Base-by-base conservation (phyloP, 164 flowering plant genomes). In the Litsea cubeba region DNA sequence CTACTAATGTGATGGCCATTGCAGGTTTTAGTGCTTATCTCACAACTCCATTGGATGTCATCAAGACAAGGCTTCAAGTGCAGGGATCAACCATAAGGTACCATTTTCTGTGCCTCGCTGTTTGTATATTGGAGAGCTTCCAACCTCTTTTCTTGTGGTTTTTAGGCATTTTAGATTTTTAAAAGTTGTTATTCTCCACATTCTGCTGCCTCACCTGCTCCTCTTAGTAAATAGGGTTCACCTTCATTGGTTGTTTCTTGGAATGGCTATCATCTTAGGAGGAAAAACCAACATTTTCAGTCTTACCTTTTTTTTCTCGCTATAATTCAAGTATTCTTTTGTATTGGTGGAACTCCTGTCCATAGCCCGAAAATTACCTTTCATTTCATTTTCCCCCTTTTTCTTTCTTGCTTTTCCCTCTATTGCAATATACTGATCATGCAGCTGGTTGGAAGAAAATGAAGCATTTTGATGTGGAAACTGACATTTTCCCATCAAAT, bases 41-140 rank as follows among this genome's bases (percentile, higher is more conserved):
- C 20, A 94, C 98, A 20, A 94, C 98, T 74, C 98, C 98, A 11
- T 71, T 94, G 80, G 97, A 94, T 84, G 98, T 94, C 58, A 78
- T 94, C 77, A 94, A 94, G 82, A 94, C 98, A 76, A 92, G 97
- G 78, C 79, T 94, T 82, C 98, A 94, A 85, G 93, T 94, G 22
- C 98, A 94, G 76, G 98, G 98, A 75, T 81, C 93, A 62, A 74
- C 87, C 12, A 26, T 78, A 64, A 88, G 94, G 98, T 94, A 88
- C 71, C 54, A 69, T 12, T 70, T 58, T 17, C 66, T 22, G 3
- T 3, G 3, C 18, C 12, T 60, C 10, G 57, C 3, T 28, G 50
- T 67, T 22, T 17, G 5, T 22, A 68, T 49, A 18, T 32, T 66
- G 22, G 40, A 18, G 12, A 66, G 18, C n/a, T 30, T 66, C 30